These are phyloP conservation scores for Tulasnella sp. DNA, from an alignment of 768 basidiomycete species.

Conservation along the genomic window DNA sequence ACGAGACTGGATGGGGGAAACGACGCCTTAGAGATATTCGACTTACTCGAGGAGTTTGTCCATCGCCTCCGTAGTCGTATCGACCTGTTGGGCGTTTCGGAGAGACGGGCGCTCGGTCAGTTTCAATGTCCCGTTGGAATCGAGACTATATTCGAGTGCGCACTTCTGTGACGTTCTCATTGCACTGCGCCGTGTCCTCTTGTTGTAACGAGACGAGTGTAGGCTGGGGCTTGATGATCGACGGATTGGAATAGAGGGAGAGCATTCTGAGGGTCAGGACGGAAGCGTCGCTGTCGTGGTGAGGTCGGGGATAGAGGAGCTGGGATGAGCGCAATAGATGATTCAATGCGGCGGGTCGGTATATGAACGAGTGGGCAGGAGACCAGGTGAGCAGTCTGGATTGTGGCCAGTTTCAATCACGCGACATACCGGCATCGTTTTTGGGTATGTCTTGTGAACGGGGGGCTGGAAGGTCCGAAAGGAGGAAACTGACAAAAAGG, in stretches of 20 bases:
- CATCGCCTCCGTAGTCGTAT: slow-evolving; percentile 1
- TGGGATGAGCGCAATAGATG: neutral
- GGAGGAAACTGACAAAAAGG: neutral
- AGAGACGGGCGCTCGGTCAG: neutral
- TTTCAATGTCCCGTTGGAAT: neutral
- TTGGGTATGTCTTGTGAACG: neutral
- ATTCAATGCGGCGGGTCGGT: neutral
- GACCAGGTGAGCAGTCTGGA: neutral
- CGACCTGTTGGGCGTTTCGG: neutral
- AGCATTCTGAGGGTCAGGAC: slow-evolving; percentile 7
- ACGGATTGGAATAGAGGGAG: neutral
- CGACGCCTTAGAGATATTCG: neutral
- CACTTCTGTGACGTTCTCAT: slow-evolving; percentile 7
- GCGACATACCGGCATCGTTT: neutral
- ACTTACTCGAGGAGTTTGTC: slow-evolving; percentile 7
- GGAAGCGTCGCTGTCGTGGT: neutral
- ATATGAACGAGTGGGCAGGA: neutral
- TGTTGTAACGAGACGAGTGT: neutral
- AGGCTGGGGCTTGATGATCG: neutral
- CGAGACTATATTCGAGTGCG: neutral
- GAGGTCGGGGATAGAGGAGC: slow-evolving; percentile 9
- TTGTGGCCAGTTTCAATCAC: neutral
- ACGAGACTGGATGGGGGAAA: neutral
- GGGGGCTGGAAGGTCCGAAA: neutral
- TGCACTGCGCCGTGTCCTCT: neutral